Conservation (phyloP, 2,329 filamentous ascomycete genomes). For the Cladophialophora immunda region DNA sequence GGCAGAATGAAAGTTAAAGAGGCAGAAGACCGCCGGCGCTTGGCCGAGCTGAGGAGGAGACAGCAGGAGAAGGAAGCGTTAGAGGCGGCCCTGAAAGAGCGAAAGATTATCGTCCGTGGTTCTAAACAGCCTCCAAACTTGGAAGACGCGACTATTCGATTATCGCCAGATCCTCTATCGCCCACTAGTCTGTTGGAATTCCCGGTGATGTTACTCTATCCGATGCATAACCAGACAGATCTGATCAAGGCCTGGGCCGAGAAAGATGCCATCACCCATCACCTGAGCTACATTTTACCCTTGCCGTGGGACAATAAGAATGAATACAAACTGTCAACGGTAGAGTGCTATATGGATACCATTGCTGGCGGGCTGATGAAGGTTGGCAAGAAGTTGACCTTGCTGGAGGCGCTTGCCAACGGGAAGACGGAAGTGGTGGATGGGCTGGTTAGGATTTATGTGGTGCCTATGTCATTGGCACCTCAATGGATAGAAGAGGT, state of each 20-base stretch:
- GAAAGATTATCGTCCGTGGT: constrained; percentile 73
- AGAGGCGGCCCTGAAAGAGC: constrained; percentile 69
- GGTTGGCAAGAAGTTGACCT: constrained; percentile 81
- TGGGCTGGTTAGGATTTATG: constrained; percentile 80
- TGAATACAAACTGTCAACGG: constrained; percentile 70
- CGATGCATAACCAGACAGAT: constrained; percentile 80
- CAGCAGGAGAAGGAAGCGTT: constrained; percentile 69
- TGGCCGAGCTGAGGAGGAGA: constrained; percentile 54
- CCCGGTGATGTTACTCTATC: constrained; percentile 86
- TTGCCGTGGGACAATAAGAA: constrained; percentile 80
- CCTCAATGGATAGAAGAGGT: constrained; percentile 83
- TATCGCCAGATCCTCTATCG: constrained; percentile 77
- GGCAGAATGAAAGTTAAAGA: constrained; percentile 65
- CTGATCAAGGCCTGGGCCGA: constrained; percentile 90
- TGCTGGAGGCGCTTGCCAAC: constrained; percentile 76
- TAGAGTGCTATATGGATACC: constrained; percentile 93
- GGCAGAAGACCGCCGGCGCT: constrained; percentile 64
- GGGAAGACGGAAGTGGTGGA: constrained; percentile 89
- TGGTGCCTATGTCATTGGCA: constrained; percentile 77
- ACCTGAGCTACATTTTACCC: constrained; percentile 86
- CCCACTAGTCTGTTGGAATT: constrained; percentile 76
- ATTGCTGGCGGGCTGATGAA: constrained; percentile 81
- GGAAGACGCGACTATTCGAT: constrained; percentile 78
- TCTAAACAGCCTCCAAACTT: constrained; percentile 82
- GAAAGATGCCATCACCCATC: constrained; percentile 75